phyloP scores from a whole-genome alignment of 2,329 filamentous ascomycete species.

The Scytalidium lignicola region DNA sequence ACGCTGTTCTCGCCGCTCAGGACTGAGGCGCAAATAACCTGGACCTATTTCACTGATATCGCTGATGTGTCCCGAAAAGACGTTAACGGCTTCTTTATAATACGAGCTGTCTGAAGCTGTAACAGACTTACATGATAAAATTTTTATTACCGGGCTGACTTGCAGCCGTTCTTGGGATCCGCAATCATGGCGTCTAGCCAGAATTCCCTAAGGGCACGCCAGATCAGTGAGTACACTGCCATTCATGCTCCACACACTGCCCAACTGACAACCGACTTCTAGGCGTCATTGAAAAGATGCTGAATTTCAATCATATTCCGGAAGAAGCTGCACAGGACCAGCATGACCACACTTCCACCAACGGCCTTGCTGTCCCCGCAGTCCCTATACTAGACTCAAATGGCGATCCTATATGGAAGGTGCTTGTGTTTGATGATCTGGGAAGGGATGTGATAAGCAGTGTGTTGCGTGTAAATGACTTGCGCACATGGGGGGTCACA shows the following conservation, averaged over 20 bases:
- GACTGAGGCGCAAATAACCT: background rate
- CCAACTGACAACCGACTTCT: constrained; percentile 46
- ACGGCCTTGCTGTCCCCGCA: constrained; percentile 60
- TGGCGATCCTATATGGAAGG: constrained; percentile 95
- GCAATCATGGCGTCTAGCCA: constrained; percentile 48
- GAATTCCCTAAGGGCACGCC: constrained; percentile 62
- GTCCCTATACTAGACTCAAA: constrained; percentile 81
- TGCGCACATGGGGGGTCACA: constrained; percentile 90
- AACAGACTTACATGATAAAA: constrained; percentile 21
- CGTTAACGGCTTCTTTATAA: constrained; percentile 1
- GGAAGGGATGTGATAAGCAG: constrained; percentile 96
- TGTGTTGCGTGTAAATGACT: constrained; percentile 86
- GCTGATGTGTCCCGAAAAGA: constrained; percentile 12
- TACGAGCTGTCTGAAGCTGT: constrained; percentile 2
- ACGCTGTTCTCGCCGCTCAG: background rate
- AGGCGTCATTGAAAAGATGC: constrained; percentile 92
- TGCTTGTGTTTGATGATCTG: constrained; percentile 87
- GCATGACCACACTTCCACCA: constrained; percentile 55
- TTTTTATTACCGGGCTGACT: constrained; percentile 22
- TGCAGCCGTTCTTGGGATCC: constrained; percentile 18
- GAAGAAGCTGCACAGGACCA: constrained; percentile 48
- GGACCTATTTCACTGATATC: constrained; percentile 2
- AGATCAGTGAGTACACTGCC: constrained; percentile 54
- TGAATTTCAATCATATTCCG: constrained; percentile 81
- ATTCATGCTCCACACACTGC: constrained; percentile 5